Percentiles rank a stretch among this genome's conserved stretches.
Conservation (phyloP, 148 eudicot genomes). For the Polygonum maritimum region DNA sequence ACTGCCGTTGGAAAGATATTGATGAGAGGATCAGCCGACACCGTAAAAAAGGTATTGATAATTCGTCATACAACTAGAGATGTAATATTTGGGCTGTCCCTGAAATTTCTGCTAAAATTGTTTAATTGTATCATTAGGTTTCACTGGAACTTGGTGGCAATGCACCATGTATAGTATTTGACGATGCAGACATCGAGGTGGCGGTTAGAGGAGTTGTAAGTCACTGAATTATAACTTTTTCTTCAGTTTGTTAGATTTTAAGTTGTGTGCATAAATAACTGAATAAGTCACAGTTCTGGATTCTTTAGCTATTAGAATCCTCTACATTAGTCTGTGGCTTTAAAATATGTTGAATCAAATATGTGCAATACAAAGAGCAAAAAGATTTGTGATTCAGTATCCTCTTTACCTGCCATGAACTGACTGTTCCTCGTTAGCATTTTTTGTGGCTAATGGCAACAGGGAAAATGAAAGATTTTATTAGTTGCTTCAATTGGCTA, state of each 20-base stretch:
- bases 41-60: slow-evolving; percentile 73
- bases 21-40: slow-evolving; percentile 43
- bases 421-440: too few relatives aligned
- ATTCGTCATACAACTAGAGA: neutral
- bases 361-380: neutral
- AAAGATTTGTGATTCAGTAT: too few relatives aligned
- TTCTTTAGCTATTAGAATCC: neutral
- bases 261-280: neutral
- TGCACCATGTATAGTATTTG: slow-evolving; percentile 94
- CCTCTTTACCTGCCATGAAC: too few relatives aligned
- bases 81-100: neutral
- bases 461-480: too few relatives aligned
- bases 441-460: too few relatives aligned
- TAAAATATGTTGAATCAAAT: neutral
- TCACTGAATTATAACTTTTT: neutral
- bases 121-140: slow-evolving; percentile 35
- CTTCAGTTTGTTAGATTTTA: neutral
- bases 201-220: slow-evolving; percentile 93
- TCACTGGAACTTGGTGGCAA: slow-evolving; percentile 98
- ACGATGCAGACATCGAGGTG: slow-evolving; percentile 92
- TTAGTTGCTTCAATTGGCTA: too few relatives aligned
- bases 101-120: slow-evolving; percentile 2
- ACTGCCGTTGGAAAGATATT: slow-evolving; percentile 12
- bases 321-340: neutral
- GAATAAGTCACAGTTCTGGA: neutral